Evolutionary conservation across 257 asterid genomes (phyloP).

Genomic region (Scutellaria minor): DNA sequence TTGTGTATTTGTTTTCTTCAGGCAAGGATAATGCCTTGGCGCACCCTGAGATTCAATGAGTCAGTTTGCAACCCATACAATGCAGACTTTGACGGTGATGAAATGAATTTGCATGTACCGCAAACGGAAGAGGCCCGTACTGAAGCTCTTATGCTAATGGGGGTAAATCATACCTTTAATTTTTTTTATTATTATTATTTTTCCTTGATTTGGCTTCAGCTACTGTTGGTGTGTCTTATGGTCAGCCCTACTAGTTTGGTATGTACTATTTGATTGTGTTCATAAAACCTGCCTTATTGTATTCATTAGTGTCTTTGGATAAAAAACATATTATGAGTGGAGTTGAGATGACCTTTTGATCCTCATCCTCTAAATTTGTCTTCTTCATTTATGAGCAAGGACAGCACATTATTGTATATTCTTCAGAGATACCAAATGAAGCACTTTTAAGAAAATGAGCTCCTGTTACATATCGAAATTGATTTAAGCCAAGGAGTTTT

Average conservation of each 20-base stretch:
- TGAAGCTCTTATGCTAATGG: constrained; percentile 95
- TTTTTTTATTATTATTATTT: neutral
- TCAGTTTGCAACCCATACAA: constrained; percentile 98
- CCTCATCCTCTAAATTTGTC: constrained; percentile 12
- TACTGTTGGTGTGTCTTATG: neutral
- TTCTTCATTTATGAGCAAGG: constrained; percentile 1
- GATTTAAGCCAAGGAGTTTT: constrained; percentile 2
- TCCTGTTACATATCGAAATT: neutral
- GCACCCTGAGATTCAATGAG: constrained; percentile 93
- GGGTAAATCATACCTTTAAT: constrained; percentile 53
- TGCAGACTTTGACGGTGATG: constrained; percentile 99
- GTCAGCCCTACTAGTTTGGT: neutral
- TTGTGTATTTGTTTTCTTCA: constrained; percentile 40
- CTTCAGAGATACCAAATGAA: neutral
- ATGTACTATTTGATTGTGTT: neutral
- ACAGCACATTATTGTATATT: constrained; percentile 15
- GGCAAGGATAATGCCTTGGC: constrained; percentile 99
- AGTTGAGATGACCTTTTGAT: constrained; percentile 12
- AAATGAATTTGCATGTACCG: constrained; percentile 99
- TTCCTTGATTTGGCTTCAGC: constrained; percentile 28
- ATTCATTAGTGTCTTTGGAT: neutral
- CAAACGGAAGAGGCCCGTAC: constrained; percentile 98
- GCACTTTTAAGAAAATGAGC: neutral
- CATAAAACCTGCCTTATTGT: neutral
- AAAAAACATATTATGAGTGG: neutral